These are phyloP conservation scores for Sugiyamaella pinicola DNA, from an alignment of 1,139 yeast species.

Conservation along the genomic window DNA sequence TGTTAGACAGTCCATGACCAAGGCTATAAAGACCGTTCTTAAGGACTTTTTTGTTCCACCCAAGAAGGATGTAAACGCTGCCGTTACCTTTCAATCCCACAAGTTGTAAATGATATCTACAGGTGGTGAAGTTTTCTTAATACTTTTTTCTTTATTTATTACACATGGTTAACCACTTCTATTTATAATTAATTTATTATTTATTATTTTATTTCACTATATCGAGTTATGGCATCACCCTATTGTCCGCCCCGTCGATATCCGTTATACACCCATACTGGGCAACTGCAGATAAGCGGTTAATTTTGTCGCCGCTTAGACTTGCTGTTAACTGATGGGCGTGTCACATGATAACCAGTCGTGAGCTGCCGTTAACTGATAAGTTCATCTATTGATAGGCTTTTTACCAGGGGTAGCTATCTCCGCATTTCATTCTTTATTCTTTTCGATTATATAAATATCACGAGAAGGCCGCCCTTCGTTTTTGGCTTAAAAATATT, in stretches of 20 bases:
- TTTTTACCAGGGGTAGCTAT: slow-evolving; percentile 5
- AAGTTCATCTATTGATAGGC: slow-evolving; percentile 1
- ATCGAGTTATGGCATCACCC: neutral
- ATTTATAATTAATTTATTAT: slow-evolving; percentile 5
- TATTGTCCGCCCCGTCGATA: neutral
- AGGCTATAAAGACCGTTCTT: slow-evolving; percentile 23
- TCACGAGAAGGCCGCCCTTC: neutral
- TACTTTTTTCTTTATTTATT: neutral
- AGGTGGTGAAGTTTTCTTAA: too few relatives aligned
- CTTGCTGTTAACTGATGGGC: slow-evolving; percentile 17
- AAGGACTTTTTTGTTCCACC: slow-evolving; percentile 28
- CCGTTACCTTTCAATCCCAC: slow-evolving; percentile 18
- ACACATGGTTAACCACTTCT: neutral
- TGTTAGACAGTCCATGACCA: slow-evolving; percentile 25
- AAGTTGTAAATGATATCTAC: slow-evolving; percentile 18
- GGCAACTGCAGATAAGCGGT: slow-evolving; percentile 2
- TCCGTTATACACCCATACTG: neutral
- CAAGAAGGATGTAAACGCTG: slow-evolving; percentile 12
- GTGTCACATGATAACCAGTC: slow-evolving; percentile 10
- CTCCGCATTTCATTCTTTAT: neutral
- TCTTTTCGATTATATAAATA: neutral
- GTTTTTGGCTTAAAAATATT: neutral
- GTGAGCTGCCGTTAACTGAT: slow-evolving; percentile 19
- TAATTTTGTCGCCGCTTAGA: slow-evolving; percentile 7
- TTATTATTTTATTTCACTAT: neutral